Evolutionary conservation across 257 asterid genomes (phyloP), one percentile per base, ranked within the genome.

Genomic region (Galeopsis tetrahit): DNA sequence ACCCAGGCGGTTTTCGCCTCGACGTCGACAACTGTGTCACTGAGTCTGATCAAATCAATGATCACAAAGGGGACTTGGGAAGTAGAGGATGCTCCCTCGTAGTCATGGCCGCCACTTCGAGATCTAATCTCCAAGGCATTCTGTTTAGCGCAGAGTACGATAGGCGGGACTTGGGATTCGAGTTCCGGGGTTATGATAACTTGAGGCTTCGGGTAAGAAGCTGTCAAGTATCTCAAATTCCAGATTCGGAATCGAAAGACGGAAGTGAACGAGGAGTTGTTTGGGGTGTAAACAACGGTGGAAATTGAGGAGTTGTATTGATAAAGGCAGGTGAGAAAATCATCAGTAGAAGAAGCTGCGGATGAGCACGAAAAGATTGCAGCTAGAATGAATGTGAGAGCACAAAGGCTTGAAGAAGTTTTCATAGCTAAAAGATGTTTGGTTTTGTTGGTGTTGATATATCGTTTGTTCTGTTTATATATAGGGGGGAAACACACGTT

Each of bases 101-200:
- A 32, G 40, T 58, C 63, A 31, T 58, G 63, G 17, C 63, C 42
- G 2, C 66, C 66, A 36, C 66, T 60, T 34, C 66, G 66, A 6
- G n/a, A 35, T 34, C 66, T 60, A 36, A 60, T 6, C 7, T 35
- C 11, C 11, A 60, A 2, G 10, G 13, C 10, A n/a, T 38, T 35
- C 36, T 60, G 32, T n/a, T 35, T 60, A 4, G 66, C 46, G 7
- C 66, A 60, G 31, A 10, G 39, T 13, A 60, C 3, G 46, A 60
- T 7, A n/a, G 66, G 66, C 2, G 66, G 66, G 74, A 57, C 6
- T 13, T 70, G 66, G 49, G 56, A 11, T n/a, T 70, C 74, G 1
- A 40, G 43, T 10, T 17, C 32, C 5, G 74, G 67, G 43, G 74
- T 70, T 56, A 69, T 53, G 9, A 70, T 69, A 32, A 56, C 57